Conservation (phyloP, 129 eudicot species). For the Chrysanthemum lavandulifolium region DNA sequence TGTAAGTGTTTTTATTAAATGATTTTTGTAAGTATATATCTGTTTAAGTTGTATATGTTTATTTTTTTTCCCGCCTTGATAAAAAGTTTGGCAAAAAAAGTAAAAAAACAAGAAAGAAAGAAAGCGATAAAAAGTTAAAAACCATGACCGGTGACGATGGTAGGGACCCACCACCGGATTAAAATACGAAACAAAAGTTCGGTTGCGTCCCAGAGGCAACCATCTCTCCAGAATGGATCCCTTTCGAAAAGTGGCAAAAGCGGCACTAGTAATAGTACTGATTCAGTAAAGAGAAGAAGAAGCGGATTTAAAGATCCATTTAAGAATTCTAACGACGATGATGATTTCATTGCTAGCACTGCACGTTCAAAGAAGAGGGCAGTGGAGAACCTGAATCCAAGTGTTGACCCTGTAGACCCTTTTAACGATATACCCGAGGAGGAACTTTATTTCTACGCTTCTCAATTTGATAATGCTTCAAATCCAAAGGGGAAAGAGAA, state of each 20-base stretch:
- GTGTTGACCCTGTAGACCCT: constrained; percentile 23
- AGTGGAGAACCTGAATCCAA: constrained; percentile 31
- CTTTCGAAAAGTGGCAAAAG: constrained; percentile 14
- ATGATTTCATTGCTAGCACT: constrained; percentile 59
- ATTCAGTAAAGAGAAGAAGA: constrained; percentile 72
- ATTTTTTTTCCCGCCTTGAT: no score
- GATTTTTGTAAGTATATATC: no score
- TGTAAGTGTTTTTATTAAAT: no score
- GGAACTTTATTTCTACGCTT: constrained; percentile 37
- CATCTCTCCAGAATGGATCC: not conserved
- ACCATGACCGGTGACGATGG: no score
- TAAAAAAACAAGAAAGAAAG: no score
- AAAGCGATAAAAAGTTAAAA: no score
- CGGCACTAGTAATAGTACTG: constrained; percentile 56
- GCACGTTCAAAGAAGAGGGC: constrained; percentile 70
- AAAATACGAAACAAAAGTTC: constrained; percentile 9
- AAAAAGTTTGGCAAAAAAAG: no score
- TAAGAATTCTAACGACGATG: constrained; percentile 32
- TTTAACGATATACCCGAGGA: constrained; percentile 27
- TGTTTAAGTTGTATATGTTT: no score
- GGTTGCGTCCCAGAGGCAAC: constrained; percentile 19
- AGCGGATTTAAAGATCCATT: constrained; percentile 19
- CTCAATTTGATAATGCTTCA: constrained; percentile 8
- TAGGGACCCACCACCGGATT: no score
- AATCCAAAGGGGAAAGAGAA: constrained; percentile 13